Base-by-base conservation (phyloP, 768 basidiomycete genomes). In the Baorangia bicolor region DNA sequence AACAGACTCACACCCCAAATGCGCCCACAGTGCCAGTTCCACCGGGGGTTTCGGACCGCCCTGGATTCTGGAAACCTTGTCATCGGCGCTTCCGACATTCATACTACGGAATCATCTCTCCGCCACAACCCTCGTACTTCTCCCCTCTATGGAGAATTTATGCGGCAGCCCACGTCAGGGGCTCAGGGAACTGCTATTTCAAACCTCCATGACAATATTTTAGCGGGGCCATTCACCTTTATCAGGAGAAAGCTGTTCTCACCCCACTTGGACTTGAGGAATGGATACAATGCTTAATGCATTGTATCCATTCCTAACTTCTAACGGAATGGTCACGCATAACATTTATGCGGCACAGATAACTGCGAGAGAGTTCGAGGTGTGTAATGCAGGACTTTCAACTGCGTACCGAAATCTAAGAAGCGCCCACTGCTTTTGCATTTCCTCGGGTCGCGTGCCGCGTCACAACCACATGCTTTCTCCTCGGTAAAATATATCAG, bases 201-300 rank as follows among this genome's bases (percentile, higher is more conserved):
- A 67, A 69, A 74, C 11, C 65, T 73, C 12, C 79, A 75, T 62
- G 78, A 80, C n/a, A 84, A 81, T 61, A 69, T 85, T 42, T 74
- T 85, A 13, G 79, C 77, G 0, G 83, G 84, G 3, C 74, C 74
- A 31, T 65, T 72, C n/a, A 82, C 5, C 62, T 73, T 7, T 64
- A 69, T 57, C 71, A 70, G 56, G 72, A 73, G 54, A 51, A 20
- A 7, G 67, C 66, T 27, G 58, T 78, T 23, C 65, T 82, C 21
- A 31, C 51, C 7, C 63, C 70, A 31, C 65, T 79, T 10, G 73
- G 72, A 7, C 62, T 76, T 35, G 58, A 53, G 33, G 63, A 61
- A 44, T 70, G 62, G 64, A 51, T 45, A 23, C 49, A 39, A 30
- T 27, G 59, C n/a, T n/a, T n/a, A n/a, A n/a, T n/a, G n/a, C n/a